phyloP scores from a whole-genome alignment of 2,329 filamentous ascomycete species.

The Colletotrichum tofieldiae region DNA sequence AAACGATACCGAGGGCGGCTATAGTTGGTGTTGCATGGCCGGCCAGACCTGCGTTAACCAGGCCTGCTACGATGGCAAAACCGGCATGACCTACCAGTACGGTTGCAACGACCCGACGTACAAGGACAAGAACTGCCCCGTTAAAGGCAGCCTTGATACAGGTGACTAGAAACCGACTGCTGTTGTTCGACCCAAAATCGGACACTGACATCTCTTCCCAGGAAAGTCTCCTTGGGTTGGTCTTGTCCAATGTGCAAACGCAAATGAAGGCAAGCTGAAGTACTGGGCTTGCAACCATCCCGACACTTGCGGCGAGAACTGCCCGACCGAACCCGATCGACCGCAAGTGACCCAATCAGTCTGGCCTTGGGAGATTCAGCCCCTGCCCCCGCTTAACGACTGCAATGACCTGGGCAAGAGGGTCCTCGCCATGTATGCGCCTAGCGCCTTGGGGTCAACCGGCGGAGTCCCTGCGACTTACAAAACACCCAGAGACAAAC shows the following conservation, averaged over 20 bases:
- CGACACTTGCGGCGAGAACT: conserved; percentile 34
- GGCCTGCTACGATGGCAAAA: conserved; percentile 24
- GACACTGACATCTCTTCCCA: neutral
- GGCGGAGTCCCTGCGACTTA: conserved; percentile 17
- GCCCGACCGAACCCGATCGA: neutral
- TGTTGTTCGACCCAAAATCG: too few species aligned
- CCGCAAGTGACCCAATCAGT: conserved; percentile 15
- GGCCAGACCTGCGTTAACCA: conserved; percentile 20
- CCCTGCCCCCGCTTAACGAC: conserved; percentile 10
- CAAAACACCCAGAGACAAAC: neutral
- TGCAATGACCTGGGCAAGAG: conserved; percentile 26
- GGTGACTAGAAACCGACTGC: neutral
- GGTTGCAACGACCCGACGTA: conserved; percentile 41
- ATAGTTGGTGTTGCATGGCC: conserved; percentile 38
- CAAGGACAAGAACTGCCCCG: conserved; percentile 30
- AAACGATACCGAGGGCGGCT: conserved; percentile 3
- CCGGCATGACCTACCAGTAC: conserved; percentile 33
- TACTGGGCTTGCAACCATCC: conserved; percentile 39
- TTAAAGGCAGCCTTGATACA: conserved; percentile 24
- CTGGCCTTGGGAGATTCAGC: conserved; percentile 25
- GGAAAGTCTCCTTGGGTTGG: conserved; percentile 42
- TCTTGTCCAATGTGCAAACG: conserved; percentile 29
- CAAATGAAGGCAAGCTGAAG: conserved; percentile 30
- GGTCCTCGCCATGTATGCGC: conserved; percentile 28
- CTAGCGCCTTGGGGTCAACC: neutral